Conservation (phyloP, 306 rosid species). For the Fagus crenata region DNA sequence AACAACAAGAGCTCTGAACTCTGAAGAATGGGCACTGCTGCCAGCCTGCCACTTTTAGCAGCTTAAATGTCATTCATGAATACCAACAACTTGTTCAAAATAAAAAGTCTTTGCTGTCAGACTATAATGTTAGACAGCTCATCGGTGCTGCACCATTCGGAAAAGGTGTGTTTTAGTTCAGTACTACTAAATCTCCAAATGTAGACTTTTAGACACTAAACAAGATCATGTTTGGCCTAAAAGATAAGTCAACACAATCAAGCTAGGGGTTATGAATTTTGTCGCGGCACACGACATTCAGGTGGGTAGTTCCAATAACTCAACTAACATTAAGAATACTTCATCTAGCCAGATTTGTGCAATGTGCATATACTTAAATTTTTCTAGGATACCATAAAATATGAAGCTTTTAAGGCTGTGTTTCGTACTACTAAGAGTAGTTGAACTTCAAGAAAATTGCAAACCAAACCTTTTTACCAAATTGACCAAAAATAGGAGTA, state of each 20-base stretch:
- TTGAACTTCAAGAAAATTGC: neutral
- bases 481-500: neutral
- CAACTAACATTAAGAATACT: neutral
- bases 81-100: neutral
- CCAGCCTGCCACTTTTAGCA: constrained; percentile 2
- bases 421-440: neutral
- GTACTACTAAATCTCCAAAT: neutral
- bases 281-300: neutral
- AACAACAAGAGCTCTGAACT: neutral
- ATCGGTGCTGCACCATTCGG: neutral
- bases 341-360: neutral
- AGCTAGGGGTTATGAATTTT: neutral
- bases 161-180: neutral
- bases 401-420: neutral
- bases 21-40: neutral
- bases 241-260: neutral
- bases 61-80: neutral
- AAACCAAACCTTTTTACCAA: neutral
- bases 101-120: neutral
- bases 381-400: neutral
- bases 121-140: neutral
- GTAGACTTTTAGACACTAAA: neutral
- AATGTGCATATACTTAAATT: neutral
- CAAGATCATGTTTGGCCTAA: neutral
- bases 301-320: neutral